Evolutionary conservation across 768 basidiomycete species (phyloP), one percentile per base, ranked within the genome.

Genomic region (Suillus subaureus): DNA sequence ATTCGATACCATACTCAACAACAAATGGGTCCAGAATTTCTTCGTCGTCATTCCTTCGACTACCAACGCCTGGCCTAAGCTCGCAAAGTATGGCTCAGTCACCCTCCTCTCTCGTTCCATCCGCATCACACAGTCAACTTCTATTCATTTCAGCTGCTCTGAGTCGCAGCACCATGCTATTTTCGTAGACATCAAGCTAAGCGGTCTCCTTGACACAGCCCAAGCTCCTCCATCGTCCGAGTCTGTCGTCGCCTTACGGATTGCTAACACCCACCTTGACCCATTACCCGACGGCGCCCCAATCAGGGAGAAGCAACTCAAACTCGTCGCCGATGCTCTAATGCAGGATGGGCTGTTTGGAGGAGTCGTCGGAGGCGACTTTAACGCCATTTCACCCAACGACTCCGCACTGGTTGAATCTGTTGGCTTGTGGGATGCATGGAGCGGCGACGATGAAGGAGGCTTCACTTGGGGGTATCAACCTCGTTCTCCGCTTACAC

Each of bases 181-280:
- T 54, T 75, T 84, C 55, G 81, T 84, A 23, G 85, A 86, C 69
- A 65, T 87, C 52, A 79, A 78, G 62, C 72, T 87, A 40, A 71
- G 74, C 61, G 57, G 57, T 28, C 57, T 58, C 26, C 16, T 58
- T 8, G 57, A 26, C 6, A 26, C 39, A 26, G 39, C 18, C 1
- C 37, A 39, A 18, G 66, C 76, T 43, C 74, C 72, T 8, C 49
- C 61, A 21, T 63, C 72, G 5, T 78, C 70, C 23, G 76, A 75
- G 52, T 70, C 73, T 49, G 63, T 69, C 28, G 77, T 81, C 51
- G 76, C 79, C 23, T 64, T 90, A 62, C 79, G 88, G 18, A 75
- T 90, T 55, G 82, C 85, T 51, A 90, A 90, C 72, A 89, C 88
- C 40, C 89, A 91, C 71, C 79, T 91, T 43, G 89, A 91, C 73